Conservation (phyloP, 352 stramenopile species). For the Pythium coloratum region DNA sequence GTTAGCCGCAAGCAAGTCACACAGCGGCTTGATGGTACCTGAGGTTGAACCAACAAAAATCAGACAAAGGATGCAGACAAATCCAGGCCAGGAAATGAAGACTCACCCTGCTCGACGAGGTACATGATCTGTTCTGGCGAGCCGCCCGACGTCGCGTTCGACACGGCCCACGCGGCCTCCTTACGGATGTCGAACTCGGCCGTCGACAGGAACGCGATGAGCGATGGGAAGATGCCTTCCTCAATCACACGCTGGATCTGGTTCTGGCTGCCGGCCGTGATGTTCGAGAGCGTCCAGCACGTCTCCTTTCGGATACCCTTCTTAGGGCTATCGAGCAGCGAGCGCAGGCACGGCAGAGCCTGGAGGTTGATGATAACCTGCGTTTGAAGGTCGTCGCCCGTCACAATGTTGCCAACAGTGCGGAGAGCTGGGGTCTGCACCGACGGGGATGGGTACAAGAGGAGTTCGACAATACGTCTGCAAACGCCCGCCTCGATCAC, state of each 20-base stretch:
- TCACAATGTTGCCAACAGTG: slow-evolving; percentile 98
- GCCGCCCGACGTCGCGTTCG: slow-evolving; percentile 96
- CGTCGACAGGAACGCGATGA: slow-evolving; percentile 96
- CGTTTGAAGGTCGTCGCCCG: slow-evolving; percentile 98
- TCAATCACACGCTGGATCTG: slow-evolving; percentile 99
- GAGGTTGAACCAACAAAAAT: background rate
- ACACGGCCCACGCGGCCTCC: slow-evolving; percentile 98
- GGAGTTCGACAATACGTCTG: slow-evolving; percentile 95
- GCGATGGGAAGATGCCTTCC: slow-evolving; percentile 95
- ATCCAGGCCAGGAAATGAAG: background rate
- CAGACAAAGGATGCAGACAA: slow-evolving; percentile 7
- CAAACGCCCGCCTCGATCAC: slow-evolving; percentile 98
- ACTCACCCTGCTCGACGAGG: slow-evolving; percentile 91
- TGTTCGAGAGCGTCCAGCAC: slow-evolving; percentile 99
- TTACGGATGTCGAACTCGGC: slow-evolving; percentile 99
- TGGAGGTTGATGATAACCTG: slow-evolving; percentile 99
- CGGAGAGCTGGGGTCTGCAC: slow-evolving; percentile 84
- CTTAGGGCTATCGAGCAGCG: slow-evolving; percentile 94
- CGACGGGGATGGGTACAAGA: slow-evolving; percentile 79
- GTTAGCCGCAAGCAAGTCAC: slow-evolving; percentile 94
- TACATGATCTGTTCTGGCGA: slow-evolving; percentile 96
- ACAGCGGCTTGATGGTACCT: slow-evolving; percentile 97
- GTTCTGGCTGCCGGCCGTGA: slow-evolving; percentile 98
- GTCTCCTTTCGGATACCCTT: slow-evolving; percentile 99
- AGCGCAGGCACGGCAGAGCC: slow-evolving; percentile 95